These are phyloP conservation scores for Aspergillus terreus DNA, from an alignment of 2,329 filamentous ascomycete species.

Conservation along the genomic window DNA sequence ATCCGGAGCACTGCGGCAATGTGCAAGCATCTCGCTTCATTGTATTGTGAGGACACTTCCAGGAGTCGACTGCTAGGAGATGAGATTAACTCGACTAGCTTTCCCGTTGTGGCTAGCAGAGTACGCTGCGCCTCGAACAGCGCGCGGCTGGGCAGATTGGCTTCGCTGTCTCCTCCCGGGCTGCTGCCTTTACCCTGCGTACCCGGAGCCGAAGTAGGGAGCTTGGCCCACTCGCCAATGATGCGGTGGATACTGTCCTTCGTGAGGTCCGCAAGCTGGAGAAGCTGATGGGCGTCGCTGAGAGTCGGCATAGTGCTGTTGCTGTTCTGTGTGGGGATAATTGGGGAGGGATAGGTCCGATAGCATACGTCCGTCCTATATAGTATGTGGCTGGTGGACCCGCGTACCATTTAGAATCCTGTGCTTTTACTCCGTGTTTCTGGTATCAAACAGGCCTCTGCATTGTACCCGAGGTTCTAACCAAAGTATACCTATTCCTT, in stretches of 20 bases:
- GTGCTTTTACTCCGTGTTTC: too few relatives aligned
- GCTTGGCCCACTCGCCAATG: not conserved
- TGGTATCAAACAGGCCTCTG: too few relatives aligned
- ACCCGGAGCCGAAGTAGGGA: too few relatives aligned
- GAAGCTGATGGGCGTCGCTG: not conserved
- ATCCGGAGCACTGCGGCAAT: not conserved
- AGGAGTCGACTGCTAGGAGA: not conserved
- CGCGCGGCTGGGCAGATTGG: not conserved
- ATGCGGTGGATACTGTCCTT: not conserved
- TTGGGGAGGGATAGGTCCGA: too few relatives aligned
- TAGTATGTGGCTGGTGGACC: too few relatives aligned
- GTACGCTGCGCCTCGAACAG: not conserved
- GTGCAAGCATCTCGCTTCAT: not conserved
- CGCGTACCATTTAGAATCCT: too few relatives aligned
- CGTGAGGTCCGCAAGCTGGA: not conserved
- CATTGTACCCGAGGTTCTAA: too few relatives aligned
- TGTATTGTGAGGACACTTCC: not conserved
- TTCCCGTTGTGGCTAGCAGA: not conserved
- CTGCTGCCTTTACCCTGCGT: not conserved
- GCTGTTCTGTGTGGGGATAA: too few relatives aligned
- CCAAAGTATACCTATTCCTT: too few relatives aligned
- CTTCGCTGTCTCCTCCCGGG: too few relatives aligned
- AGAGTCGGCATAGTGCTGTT: not conserved
- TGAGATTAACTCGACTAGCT: not conserved
- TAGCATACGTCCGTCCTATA: too few relatives aligned